Conservation (phyloP, 306 rosid genomes). For the Lathyrus sativus region DNA sequence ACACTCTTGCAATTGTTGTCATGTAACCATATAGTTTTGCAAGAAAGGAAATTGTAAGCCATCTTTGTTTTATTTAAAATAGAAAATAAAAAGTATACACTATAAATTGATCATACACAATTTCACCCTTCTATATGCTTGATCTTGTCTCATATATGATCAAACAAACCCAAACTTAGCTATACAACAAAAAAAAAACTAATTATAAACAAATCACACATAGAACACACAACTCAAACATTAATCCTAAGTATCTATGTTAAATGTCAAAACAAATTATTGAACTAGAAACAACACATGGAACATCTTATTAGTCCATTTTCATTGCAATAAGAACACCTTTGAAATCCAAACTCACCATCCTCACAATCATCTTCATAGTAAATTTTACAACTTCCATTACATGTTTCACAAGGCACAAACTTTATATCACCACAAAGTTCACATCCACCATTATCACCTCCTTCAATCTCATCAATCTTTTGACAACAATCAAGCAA, state of each 20-base stretch:
- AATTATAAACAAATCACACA: conserved; percentile 32
- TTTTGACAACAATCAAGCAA: conserved; percentile 62
- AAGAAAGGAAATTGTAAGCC: conserved; percentile 32
- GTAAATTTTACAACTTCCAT: conserved; percentile 93
- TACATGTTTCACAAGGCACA: conserved; percentile 87
- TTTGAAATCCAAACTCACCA: conserved; percentile 64
- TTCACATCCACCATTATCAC: conserved; percentile 50
- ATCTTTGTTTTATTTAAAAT: conserved; percentile 28
- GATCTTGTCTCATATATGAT: conserved; percentile 29
- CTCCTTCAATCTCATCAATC: conserved; percentile 34
- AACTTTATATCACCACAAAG: conserved; percentile 90
- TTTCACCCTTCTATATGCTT: conserved; percentile 36
- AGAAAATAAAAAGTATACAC: conserved; percentile 38
- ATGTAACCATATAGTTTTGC: conserved; percentile 19
- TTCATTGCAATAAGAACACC: conserved; percentile 88
- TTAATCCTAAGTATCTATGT: conserved; percentile 45
- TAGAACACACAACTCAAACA: conserved; percentile 42
- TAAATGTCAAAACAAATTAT: conserved; percentile 16
- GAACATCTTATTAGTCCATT: conserved; percentile 86
- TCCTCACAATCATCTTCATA: conserved; percentile 54
- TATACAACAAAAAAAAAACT: conserved; percentile 55
- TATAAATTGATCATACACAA: conserved; percentile 33
- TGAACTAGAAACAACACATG: conserved; percentile 58
- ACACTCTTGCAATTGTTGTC: conserved; percentile 4
- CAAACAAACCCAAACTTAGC: conserved; percentile 44